Percentiles rank a stretch among this genome's conserved stretches.
These are phyloP conservation scores for Limonium bicolor DNA, from an alignment of 148 eudicot genomes.

Conservation along the genomic window DNA sequence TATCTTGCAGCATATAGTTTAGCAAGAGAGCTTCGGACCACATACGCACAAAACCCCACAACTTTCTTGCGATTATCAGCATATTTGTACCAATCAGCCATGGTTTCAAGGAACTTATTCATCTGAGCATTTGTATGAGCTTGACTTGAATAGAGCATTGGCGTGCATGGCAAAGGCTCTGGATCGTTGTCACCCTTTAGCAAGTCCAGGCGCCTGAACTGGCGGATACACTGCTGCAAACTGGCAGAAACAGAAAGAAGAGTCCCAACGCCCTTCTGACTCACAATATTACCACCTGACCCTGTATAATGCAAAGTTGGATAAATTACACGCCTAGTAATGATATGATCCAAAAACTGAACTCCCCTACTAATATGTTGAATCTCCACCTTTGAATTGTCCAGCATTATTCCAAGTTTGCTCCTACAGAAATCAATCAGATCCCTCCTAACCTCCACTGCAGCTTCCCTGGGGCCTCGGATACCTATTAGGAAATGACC, in stretches of 20 bases:
- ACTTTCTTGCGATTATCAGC: conserved; percentile 93
- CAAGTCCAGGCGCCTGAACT: conserved; percentile 49
- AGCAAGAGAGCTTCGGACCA: conserved; percentile 82
- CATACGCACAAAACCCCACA: conserved; percentile 92
- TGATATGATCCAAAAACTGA: conserved; percentile 74
- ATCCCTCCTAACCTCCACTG: conserved; percentile 44
- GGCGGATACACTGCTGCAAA: conserved; percentile 66
- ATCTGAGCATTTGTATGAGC: conserved; percentile 94
- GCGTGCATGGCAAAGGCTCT: conserved; percentile 83
- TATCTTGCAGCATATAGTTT: conserved; percentile 93
- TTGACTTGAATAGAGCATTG: conserved; percentile 92
- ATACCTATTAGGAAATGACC: conserved; percentile 83
- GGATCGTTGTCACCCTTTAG: conserved; percentile 93
- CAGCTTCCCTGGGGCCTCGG: conserved; percentile 85
- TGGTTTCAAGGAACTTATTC: conserved; percentile 95
- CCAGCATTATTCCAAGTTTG: conserved; percentile 43
- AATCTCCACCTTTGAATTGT: conserved; percentile 71
- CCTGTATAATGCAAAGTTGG: conserved; percentile 85
- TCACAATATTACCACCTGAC: conserved; percentile 63
- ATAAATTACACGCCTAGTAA: conserved; percentile 61
- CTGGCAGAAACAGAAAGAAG: conserved; percentile 94
- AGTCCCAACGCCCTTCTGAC: conserved; percentile 83
- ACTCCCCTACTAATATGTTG: conserved; percentile 82
- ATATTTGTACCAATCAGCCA: conserved; percentile 95
- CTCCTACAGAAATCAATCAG: conserved; percentile 47